Base-by-base conservation (phyloP, 2,329 filamentous ascomycete genomes). In the Phyllosticta capitalensis region DNA sequence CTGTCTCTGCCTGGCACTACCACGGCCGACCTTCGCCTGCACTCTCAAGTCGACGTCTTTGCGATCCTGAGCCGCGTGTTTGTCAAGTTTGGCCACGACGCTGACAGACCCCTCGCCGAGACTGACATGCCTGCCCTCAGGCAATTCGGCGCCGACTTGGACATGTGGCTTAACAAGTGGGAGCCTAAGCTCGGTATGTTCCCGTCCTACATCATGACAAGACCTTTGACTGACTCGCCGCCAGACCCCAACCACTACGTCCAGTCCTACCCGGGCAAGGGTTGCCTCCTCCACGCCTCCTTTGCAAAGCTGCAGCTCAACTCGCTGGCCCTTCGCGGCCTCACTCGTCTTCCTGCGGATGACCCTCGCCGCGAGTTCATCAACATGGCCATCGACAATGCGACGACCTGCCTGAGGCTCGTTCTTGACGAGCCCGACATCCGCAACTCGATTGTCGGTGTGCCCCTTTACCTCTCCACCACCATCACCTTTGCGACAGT, bases 71-170 rank as follows among this genome's bases (percentile, higher is more conserved):
- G 69, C 3, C 66, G 69, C 62, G 68, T 68, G n/a, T 71, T 71
- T 56, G 65, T 66, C 10, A 64, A 64, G 5, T 72, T 70, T 53
- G 69, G 70, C 28, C 68, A 67, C 56, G 68, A 71, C 54, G 66
- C 67, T 26, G 67, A 69, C 71, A 66, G 72, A 67, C 69, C 72
- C 12, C 64, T 75, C 0, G 65, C 67, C 0, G 72, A 73, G 53
- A 63, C 66, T 1, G 73, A 76, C 55, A 72, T 76, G 26, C 69
- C 68, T 22, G 68, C 71, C 59, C 62, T 76, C 14, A 68, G 72
- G 48, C 66, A 69, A 54, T 76, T 75, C 65, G 76, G 75, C 60
- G 68, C 75, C 26, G 71, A 73, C 30, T 74, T 76, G n/a, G 75
- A 76, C 30, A 71, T 74, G 57, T 76, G 74, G 74, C 67, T 73